Evolutionary conservation across 192 early-diverging fungal genomes (phyloP), one percentile per base, ranked within the genome.

Genomic region (Dimargaris xerosporica): DNA sequence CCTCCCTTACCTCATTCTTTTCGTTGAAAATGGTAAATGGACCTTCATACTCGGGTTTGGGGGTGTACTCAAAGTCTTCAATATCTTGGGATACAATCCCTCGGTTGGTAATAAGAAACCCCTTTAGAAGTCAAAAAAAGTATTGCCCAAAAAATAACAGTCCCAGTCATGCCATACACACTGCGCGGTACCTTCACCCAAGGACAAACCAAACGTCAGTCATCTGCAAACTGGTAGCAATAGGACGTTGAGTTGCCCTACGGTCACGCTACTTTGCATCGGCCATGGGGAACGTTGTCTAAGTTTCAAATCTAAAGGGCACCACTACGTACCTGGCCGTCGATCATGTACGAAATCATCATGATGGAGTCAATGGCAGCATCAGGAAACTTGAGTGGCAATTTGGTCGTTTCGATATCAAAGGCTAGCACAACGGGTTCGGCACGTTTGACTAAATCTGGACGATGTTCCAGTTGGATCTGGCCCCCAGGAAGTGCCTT

Each of bases 331-430:
- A 93, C 90, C 73, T 89, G 86, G 23, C 92, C 96, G 62, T 97
- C 93, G 55, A 99, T 88, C 96, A 99, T 99, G 70, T 99, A 99
- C 31, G 94, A 97, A 66, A 99, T 96, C 96, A 99, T 99, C 92
- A 97, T 99, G 64, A 99, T 91, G 44, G 80, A 82, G 69, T 99
- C 96, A 34, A 85, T 83, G 4, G 72, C 53, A 0, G 92, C 79
- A 64, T 97, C 96, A 10, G 96, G 96, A 63, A 99, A 99, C 72
- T 96, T 97, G 34, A 99, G 80, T 34, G 96, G 96, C 34, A 92
- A 71, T 70, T 99, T 99, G 34, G 94, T 94, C 0, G 92, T 95
- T 75, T 99, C 96, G 61, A 99, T 99, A 77, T 97, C 94, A 67
- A 93, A 99, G 0, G 94, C 96, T 34, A 97, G 65, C 0, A 97